Evolutionary conservation across 495 filamentous ascomycete species (phyloP).

Genomic region (Letharia lupina): DNA sequence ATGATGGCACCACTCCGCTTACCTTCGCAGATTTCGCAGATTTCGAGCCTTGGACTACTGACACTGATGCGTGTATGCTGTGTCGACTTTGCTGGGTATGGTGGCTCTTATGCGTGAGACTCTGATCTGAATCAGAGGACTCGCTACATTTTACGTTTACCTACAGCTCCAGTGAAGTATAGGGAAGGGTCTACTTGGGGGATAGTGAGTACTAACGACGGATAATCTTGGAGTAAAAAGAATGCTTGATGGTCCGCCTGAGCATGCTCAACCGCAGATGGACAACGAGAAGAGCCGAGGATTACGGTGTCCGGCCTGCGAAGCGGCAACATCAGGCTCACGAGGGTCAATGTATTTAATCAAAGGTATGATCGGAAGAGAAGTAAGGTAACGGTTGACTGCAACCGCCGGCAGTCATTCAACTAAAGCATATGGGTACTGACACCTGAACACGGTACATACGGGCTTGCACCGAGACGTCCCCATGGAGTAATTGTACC

Average conservation of each 20-base stretch:
- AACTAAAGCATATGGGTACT: background rate
- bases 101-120: background rate
- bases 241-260: background rate
- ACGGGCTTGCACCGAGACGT: background rate
- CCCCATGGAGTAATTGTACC: background rate
- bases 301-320: background rate
- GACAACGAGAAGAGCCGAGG: background rate
- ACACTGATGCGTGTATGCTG: background rate
- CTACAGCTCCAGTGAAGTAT: background rate
- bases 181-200: background rate
- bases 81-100: background rate
- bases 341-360: background rate
- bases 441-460: background rate
- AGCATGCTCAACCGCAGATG: background rate
- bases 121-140: background rate
- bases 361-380: background rate
- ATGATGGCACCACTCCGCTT: background rate
- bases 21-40: background rate
- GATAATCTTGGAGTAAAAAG: background rate
- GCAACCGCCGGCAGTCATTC: background rate
- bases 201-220: background rate
- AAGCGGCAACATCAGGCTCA: background rate
- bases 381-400: background rate
- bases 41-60: background rate
- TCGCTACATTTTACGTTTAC: background rate